A percentile compares a stretch with the other conserved stretches of the same genome.
These are phyloP conservation scores for Phaeosphaeriaceae sp. DNA, from an alignment of 2,329 filamentous ascomycete species.

Conservation along the genomic window DNA sequence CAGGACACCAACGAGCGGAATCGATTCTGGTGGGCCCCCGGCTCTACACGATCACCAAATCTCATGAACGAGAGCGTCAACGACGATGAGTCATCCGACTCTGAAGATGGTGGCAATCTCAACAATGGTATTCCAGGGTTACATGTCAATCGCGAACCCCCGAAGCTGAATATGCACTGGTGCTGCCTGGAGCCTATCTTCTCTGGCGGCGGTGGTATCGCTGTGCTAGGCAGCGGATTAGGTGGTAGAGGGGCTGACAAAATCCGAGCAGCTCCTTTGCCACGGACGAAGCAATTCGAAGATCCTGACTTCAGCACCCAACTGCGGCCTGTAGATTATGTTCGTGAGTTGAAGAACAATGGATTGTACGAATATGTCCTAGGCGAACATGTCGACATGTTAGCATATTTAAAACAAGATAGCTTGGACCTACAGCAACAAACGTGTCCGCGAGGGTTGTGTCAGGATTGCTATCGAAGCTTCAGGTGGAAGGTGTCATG, in stretches of 20 bases:
- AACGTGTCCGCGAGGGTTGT: slow-evolving; percentile 62
- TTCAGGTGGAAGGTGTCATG: slow-evolving; percentile 66
- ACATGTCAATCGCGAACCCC: slow-evolving; percentile 48
- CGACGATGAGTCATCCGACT: slow-evolving; percentile 47
- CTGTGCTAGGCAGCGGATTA: slow-evolving; percentile 57
- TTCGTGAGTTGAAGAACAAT: slow-evolving; percentile 49
- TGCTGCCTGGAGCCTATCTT: slow-evolving; percentile 66
- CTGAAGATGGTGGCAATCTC: slow-evolving; percentile 43
- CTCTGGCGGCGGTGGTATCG: slow-evolving; percentile 65
- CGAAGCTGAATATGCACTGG: slow-evolving; percentile 63
- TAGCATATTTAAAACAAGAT: slow-evolving; percentile 49
- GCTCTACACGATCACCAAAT: slow-evolving; percentile 61
- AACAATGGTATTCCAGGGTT: slow-evolving; percentile 45
- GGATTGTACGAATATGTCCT: slow-evolving; percentile 51
- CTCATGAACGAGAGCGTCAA: slow-evolving; percentile 61
- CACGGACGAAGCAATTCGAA: slow-evolving; percentile 61
- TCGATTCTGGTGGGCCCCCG: slow-evolving; percentile 66
- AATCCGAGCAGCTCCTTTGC: slow-evolving; percentile 63
- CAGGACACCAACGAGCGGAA: slow-evolving; percentile 34
- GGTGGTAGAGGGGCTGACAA: slow-evolving; percentile 61
- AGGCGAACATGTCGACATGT: slow-evolving; percentile 49
- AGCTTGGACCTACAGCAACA: slow-evolving; percentile 52
- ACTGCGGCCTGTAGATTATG: slow-evolving; percentile 55
- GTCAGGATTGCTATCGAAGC: slow-evolving; percentile 64
- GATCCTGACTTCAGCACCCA: slow-evolving; percentile 61